A percentile compares a stretch with the other conserved stretches of the same genome.
phyloP scores from a whole-genome alignment of 169 alveolate genomes.

The Ichthyophthirius multifiliis region DNA sequence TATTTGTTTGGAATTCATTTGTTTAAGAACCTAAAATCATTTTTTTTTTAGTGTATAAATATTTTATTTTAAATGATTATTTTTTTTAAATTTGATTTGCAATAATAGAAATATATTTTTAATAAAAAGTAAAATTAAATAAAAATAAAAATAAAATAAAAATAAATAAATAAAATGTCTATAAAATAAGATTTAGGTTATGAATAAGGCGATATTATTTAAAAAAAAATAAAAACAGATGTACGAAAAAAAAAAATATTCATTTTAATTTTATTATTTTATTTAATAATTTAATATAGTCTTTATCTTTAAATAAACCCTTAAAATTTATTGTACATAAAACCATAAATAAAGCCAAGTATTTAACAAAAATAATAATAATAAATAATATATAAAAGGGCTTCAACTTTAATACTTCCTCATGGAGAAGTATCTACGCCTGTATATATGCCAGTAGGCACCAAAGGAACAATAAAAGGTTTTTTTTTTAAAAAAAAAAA shows the following conservation, averaged over 20 bases:
- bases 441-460: slow-evolving; percentile 99
- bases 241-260: not conserved
- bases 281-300: not conserved
- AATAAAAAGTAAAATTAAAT: too few species aligned
- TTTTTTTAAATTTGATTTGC: too few species aligned
- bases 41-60: too few species aligned
- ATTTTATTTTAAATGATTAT: too few species aligned
- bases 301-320: not conserved
- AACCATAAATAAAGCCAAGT: not conserved
- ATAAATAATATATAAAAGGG: slow-evolving; percentile 59
- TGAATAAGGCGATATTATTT: too few species aligned
- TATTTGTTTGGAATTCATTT: not conserved
- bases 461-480: slow-evolving; percentile 96
- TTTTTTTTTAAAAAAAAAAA: not conserved
- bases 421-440: slow-evolving; percentile 97
- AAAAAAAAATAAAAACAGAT: not conserved
- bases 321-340: not conserved
- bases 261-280: not conserved
- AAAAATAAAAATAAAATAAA: too few species aligned
- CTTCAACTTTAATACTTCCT: slow-evolving; percentile 91
- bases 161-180: too few species aligned
- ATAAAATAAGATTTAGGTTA: too few species aligned
- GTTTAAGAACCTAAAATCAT: slow-evolving; percentile 3
- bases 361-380: not conserved
- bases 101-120: too few species aligned